Evolutionary conservation across 768 basidiomycete species (phyloP).

Genomic region (Asterophora parasitica): DNA sequence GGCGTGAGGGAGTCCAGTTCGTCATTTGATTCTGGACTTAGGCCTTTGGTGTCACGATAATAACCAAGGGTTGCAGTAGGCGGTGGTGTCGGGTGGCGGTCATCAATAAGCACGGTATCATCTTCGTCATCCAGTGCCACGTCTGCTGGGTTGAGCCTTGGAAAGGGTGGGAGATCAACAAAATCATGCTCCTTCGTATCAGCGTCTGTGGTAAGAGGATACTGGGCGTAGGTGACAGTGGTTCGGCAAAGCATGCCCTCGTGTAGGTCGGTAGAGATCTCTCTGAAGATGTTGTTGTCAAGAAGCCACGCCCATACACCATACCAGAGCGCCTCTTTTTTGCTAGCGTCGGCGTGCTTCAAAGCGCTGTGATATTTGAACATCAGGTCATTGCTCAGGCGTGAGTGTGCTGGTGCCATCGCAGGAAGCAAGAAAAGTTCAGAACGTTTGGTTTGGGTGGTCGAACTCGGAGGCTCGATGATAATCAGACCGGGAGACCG

Average conservation of each 20-base stretch:
- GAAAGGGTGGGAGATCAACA: not conserved
- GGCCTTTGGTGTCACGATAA: not conserved
- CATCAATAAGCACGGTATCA: not conserved
- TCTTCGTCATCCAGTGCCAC: not conserved
- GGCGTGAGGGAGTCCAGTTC: no score
- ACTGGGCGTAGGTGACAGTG: conserved; percentile 1
- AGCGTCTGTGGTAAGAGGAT: not conserved
- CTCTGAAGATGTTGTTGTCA: not conserved
- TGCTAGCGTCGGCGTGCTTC: not conserved
- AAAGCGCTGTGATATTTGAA: not conserved
- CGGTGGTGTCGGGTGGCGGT: not conserved
- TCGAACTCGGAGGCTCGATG: no score
- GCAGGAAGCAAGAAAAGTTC: no score
- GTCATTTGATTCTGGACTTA: not conserved
- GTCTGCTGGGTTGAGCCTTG: not conserved
- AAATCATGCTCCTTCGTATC: not conserved
- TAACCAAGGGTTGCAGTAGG: not conserved
- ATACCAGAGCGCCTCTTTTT: not conserved
- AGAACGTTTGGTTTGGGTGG: no score
- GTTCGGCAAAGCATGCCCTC: not conserved
- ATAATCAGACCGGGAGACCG: no score
- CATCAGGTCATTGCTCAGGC: no score
- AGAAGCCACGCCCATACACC: not conserved
- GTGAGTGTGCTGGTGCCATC: no score
- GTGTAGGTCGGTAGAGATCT: not conserved